Evolutionary conservation across 2,329 filamentous ascomycete species (phyloP).

Genomic region (Penicillium fuscoglaucum): DNA sequence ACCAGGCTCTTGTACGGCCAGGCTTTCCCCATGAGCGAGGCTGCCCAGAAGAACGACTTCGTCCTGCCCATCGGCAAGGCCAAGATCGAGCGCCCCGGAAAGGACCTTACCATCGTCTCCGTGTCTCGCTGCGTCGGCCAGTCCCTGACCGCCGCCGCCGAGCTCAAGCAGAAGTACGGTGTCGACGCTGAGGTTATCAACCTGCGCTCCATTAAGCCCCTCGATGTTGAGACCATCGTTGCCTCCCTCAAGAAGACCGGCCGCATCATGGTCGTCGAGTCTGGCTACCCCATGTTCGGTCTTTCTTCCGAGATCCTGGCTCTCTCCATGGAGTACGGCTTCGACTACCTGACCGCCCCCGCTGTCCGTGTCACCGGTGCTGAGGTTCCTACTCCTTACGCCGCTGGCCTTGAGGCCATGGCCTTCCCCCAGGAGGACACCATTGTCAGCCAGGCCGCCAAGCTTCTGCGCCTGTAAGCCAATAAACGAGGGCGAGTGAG

Average conservation of each 20-base stretch:
- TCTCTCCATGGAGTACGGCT: slow-evolving; percentile 93
- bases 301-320: slow-evolving; percentile 91
- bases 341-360: slow-evolving; percentile 94
- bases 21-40: slow-evolving; percentile 94
- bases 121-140: slow-evolving; percentile 95
- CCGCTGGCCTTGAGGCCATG: slow-evolving; percentile 90
- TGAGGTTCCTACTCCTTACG: slow-evolving; percentile 96
- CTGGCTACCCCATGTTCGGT: slow-evolving; percentile 93
- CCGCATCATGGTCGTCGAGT: slow-evolving; percentile 87
- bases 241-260: slow-evolving; percentile 99
- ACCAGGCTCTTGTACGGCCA: slow-evolving; percentile 79
- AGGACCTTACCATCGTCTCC: slow-evolving; percentile 92
- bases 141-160: slow-evolving; percentile 81
- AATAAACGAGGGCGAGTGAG: slow-evolving; percentile 19
- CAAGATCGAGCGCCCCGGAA: slow-evolving; percentile 95
- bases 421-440: slow-evolving; percentile 86
- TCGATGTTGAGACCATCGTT: slow-evolving; percentile 92
- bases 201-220: slow-evolving; percentile 93
- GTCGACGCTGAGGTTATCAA: slow-evolving; percentile 97
- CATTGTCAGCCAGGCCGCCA: slow-evolving; percentile 84
- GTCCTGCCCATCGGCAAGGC: slow-evolving; percentile 97
- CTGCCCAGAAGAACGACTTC: slow-evolving; percentile 93
- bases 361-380: slow-evolving; percentile 89
- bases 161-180: slow-evolving; percentile 93
- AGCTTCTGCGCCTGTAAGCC: slow-evolving; percentile 75